Evolutionary conservation across 257 asterid genomes (phyloP).

Genomic region (Solanum paucissectum): DNA sequence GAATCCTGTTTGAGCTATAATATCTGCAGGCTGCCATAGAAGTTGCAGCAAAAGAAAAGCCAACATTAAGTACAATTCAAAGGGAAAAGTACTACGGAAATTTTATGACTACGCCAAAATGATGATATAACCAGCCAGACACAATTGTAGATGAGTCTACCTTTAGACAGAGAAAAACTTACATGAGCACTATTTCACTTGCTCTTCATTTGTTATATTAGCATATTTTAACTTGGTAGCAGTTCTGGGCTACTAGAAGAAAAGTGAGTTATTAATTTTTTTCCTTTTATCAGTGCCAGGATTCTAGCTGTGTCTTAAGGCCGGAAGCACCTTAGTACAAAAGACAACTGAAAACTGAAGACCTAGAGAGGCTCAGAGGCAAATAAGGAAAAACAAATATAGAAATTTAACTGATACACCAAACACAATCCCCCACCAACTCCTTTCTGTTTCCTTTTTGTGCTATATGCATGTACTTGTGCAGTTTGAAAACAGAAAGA

Average conservation of each 20-base stretch:
- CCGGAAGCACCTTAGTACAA: background rate
- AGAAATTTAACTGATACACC: background rate
- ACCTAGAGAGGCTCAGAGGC: background rate
- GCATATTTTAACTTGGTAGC: background rate
- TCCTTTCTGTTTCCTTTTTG: background rate
- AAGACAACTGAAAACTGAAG: background rate
- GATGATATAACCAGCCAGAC: background rate
- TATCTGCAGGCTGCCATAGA: background rate
- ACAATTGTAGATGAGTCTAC: background rate
- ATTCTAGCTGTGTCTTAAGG: background rate
- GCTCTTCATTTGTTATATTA: background rate
- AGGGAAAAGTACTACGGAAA: background rate
- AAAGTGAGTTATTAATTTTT: background rate
- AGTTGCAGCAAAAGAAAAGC: background rate
- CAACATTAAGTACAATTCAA: background rate
- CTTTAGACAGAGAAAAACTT: background rate
- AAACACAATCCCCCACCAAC: background rate
- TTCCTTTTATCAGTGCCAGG: background rate
- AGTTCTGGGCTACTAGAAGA: background rate
- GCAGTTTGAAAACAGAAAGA: background rate
- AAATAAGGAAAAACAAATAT: background rate
- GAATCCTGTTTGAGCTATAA: background rate
- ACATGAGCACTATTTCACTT: background rate
- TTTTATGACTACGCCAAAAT: background rate
- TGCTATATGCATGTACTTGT: background rate